These are phyloP conservation scores for Cucumis variabilis DNA, from an alignment of 331 rosid species.

Conservation along the genomic window DNA sequence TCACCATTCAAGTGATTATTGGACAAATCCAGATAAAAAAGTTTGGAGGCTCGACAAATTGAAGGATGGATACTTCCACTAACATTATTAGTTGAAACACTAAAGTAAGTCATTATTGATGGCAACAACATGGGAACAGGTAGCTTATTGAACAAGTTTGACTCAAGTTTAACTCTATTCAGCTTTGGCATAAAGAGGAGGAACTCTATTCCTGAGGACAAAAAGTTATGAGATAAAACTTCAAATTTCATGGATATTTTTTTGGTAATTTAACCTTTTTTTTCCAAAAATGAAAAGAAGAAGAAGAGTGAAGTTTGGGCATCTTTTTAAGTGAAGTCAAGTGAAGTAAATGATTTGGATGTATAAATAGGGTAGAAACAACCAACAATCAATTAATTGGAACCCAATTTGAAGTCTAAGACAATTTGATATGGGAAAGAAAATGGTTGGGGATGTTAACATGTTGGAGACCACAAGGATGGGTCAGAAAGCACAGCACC, in stretches of 20 bases:
- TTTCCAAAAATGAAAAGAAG: too few species aligned
- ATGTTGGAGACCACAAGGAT: too few species aligned
- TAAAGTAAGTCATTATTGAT: rapidly evolving
- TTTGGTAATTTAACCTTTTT: too few species aligned
- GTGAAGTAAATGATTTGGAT: too few species aligned
- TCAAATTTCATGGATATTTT: too few species aligned
- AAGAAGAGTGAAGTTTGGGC: too few species aligned
- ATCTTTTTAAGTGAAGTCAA: background rate
- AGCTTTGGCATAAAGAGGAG: background rate
- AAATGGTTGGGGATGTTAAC: too few species aligned
- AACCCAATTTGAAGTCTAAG: too few species aligned
- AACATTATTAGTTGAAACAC: background rate
- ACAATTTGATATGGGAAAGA: too few species aligned
- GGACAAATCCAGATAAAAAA: conserved; percentile 51
- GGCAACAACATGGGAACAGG: background rate
- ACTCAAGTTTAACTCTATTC: rapidly evolving
- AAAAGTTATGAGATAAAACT: conserved; percentile 23
- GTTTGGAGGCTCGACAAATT: background rate
- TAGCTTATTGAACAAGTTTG: conserved; percentile 4
- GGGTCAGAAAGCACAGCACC: too few species aligned
- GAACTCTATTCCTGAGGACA: background rate
- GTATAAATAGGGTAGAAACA: too few species aligned
- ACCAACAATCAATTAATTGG: too few species aligned
- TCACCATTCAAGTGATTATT: conserved; percentile 51
- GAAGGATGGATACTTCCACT: conserved; percentile 4